phyloP scores from a whole-genome alignment of 208 protist species.

The Wallacemonas rigidus region DNA sequence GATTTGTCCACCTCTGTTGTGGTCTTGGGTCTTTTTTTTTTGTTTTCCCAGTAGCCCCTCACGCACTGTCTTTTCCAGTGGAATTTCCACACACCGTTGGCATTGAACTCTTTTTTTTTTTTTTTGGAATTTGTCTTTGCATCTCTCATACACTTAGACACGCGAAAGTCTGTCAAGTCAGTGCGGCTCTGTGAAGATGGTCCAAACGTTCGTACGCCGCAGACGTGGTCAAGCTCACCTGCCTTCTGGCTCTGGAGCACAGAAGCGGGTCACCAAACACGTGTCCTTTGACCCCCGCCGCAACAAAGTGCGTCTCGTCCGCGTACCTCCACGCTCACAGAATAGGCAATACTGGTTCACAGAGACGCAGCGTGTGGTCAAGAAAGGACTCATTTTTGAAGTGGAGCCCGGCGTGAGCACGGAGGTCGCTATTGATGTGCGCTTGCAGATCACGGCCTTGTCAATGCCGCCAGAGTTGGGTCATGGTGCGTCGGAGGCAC shows the following conservation, averaged over 20 bases:
- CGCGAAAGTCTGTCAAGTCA: too few species aligned
- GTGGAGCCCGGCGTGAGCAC: conserved; percentile 70
- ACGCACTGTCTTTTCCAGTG: too few species aligned
- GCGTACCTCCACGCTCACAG: conserved; percentile 68
- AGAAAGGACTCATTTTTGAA: conserved; percentile 76
- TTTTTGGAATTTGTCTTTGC: too few species aligned
- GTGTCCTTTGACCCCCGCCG: conserved; percentile 69
- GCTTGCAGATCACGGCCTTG: conserved; percentile 68
- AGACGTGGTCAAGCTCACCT: neutral
- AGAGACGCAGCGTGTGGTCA: conserved; percentile 63
- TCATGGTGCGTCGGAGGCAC: neutral
- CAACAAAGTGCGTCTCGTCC: conserved; percentile 76
- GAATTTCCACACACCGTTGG: too few species aligned
- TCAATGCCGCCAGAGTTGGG: conserved; percentile 5
- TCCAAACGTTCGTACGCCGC: too few species aligned
- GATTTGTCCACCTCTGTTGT: too few species aligned
- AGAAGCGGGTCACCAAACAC: conserved; percentile 29
- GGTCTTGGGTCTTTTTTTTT: too few species aligned
- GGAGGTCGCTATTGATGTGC: conserved; percentile 61
- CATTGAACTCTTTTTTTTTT: too few species aligned
- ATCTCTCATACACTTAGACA: too few species aligned
- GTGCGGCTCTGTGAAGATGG: too few species aligned
- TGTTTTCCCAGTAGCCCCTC: too few species aligned
- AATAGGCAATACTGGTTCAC: conserved; percentile 86
- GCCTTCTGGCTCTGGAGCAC: neutral